These are phyloP conservation scores for Talaromyces piceae DNA, from an alignment of 2,329 filamentous ascomycete genomes.

Conservation along the genomic window DNA sequence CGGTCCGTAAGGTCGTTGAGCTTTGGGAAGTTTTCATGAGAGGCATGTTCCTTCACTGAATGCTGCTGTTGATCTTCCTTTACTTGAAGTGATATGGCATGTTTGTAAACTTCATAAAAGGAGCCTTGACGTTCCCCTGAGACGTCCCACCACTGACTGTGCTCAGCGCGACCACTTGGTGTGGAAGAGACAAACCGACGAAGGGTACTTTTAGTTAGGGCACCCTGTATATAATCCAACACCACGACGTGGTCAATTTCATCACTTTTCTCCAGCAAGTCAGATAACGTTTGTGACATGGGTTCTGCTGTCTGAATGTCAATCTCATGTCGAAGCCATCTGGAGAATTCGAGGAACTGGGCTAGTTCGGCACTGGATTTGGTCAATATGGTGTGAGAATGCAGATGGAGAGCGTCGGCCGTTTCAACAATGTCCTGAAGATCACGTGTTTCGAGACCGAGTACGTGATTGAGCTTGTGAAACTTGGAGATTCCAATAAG, in stretches of 20 bases:
- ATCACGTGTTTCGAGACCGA: constrained; percentile 59
- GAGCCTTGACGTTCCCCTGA: constrained; percentile 25
- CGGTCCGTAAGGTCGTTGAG: constrained; percentile 58
- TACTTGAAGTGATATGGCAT: constrained; percentile 45
- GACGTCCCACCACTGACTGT: constrained; percentile 37
- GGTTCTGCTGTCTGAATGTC: constrained; percentile 64
- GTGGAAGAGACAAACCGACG: constrained; percentile 46
- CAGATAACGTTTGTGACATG: constrained; percentile 53
- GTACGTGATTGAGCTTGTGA: constrained; percentile 57
- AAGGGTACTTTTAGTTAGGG: constrained; percentile 60
- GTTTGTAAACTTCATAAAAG: constrained; percentile 41
- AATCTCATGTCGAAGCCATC: constrained; percentile 78
- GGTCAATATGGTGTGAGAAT: constrained; percentile 65
- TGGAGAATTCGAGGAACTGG: constrained; percentile 69
- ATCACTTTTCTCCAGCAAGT: constrained; percentile 69
- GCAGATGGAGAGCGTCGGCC: constrained; percentile 65
- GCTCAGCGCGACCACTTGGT: constrained; percentile 13
- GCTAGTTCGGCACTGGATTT: constrained; percentile 68
- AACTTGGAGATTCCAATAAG: constrained; percentile 78
- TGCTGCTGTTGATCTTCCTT: constrained; percentile 23
- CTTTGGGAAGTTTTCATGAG: constrained; percentile 49
- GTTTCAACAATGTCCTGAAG: constrained; percentile 59
- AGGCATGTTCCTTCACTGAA: constrained; percentile 40
- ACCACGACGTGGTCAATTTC: constrained; percentile 66
- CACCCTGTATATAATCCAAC: constrained; percentile 67